phyloP scores from a whole-genome alignment of 495 filamentous ascomycete genomes.

The Immersiella caudata region DNA sequence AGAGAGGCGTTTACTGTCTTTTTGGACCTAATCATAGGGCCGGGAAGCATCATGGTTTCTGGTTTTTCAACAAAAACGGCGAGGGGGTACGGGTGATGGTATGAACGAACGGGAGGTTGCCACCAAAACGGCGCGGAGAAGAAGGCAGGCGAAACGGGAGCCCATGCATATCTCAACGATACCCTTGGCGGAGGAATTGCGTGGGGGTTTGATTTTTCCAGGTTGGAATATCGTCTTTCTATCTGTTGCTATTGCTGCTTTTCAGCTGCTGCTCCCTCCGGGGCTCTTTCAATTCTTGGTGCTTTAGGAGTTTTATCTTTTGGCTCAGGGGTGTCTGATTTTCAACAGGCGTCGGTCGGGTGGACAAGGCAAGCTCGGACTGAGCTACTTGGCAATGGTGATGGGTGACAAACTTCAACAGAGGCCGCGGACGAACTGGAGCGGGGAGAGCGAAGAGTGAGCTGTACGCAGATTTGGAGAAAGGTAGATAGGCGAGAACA shows the following conservation, averaged over 20 bases:
- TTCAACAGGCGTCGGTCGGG: conserved; percentile 11
- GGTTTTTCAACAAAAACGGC: conserved; percentile 42
- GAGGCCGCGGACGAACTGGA: not conserved
- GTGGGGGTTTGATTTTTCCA: conserved; percentile 9
- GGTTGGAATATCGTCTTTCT: not conserved
- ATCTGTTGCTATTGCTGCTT: not conserved
- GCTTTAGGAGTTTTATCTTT: not conserved
- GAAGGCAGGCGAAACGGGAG: not conserved
- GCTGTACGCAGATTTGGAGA: not conserved
- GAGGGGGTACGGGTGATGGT: not conserved
- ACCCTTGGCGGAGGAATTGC: conserved; percentile 28
- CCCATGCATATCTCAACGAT: conserved; percentile 43
- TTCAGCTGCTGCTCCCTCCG: too few species aligned
- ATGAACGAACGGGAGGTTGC: conserved; percentile 7
- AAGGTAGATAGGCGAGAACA: not conserved
- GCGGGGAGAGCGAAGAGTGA: not conserved
- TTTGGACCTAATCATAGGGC: conserved; percentile 12
- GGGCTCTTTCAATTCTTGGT: not conserved
- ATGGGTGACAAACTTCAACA: conserved; percentile 13
- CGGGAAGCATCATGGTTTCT: conserved; percentile 25
- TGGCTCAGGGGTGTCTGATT: not conserved
- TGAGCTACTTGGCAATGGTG: not conserved
- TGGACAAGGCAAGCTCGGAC: not conserved
- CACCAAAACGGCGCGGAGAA: conserved; percentile 4
- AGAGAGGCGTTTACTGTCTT: conserved; percentile 18